These are phyloP conservation scores for Leccinum barrowsii DNA, from an alignment of 768 basidiomycete species.

Conservation along the genomic window DNA sequence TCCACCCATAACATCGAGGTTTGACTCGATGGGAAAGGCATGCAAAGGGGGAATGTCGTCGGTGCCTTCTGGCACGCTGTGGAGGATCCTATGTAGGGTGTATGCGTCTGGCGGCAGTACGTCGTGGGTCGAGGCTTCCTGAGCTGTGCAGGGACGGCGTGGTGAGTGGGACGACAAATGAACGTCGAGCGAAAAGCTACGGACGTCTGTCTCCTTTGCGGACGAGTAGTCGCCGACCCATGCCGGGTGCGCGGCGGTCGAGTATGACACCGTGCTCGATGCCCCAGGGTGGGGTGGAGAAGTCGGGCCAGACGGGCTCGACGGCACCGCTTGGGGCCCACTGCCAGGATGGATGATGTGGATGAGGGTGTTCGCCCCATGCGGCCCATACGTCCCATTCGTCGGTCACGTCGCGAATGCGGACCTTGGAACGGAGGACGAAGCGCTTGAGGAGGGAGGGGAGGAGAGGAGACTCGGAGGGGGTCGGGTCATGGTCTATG, in stretches of 20 bases:
- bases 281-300: slow-evolving; percentile 57
- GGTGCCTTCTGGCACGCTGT: slow-evolving; percentile 86
- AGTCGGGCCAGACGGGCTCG: slow-evolving; percentile 69
- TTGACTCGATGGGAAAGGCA: slow-evolving; percentile 91
- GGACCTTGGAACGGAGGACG: slow-evolving; percentile 86
- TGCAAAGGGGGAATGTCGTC: slow-evolving; percentile 72
- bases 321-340: slow-evolving; percentile 69
- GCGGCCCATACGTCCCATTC: slow-evolving; percentile 80
- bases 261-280: slow-evolving; percentile 45
- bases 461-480: slow-evolving; percentile 58
- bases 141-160: slow-evolving; percentile 36
- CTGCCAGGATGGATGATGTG: slow-evolving; percentile 45
- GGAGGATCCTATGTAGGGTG: slow-evolving; percentile 70
- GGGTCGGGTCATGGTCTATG: slow-evolving; percentile 66
- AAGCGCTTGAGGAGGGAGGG: slow-evolving; percentile 75
- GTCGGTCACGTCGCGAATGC: slow-evolving; percentile 70
- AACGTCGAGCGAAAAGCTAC: slow-evolving; percentile 30
- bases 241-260: slow-evolving; percentile 69
- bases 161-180: background rate
- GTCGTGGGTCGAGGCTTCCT: slow-evolving; percentile 56
- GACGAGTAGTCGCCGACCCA: slow-evolving; percentile 75
- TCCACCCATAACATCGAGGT: slow-evolving; percentile 92
- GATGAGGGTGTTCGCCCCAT: slow-evolving; percentile 55
- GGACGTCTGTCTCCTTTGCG: slow-evolving; percentile 70
- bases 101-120: slow-evolving; percentile 54